phyloP scores from a whole-genome alignment of 306 rosid genomes.

The Abrus precatorius region DNA sequence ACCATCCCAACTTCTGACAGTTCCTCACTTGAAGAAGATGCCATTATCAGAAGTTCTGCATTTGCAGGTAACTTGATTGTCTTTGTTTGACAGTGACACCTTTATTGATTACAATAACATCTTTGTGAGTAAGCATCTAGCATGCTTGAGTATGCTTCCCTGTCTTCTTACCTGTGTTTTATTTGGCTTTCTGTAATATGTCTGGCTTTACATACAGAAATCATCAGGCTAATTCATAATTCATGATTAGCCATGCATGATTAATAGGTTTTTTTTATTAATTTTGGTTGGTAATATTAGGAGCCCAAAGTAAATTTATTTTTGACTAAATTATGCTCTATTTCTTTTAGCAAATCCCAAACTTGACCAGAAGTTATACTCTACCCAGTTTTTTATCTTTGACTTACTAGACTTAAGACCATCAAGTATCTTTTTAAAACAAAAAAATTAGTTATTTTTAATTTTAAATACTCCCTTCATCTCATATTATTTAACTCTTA shows the following conservation, averaged over 20 bases:
- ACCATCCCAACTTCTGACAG: conserved; percentile 91
- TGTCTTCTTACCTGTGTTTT: conserved; percentile 20
- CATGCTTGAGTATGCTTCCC: conserved; percentile 11
- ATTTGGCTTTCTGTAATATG: conserved; percentile 18
- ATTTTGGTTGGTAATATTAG: neutral
- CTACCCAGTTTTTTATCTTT: neutral
- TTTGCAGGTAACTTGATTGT: conserved; percentile 75
- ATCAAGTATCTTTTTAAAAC: neutral
- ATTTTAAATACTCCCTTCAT: neutral
- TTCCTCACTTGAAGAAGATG: conserved; percentile 86
- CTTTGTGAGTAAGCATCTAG: conserved; percentile 6
- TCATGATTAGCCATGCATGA: conserved; percentile 18
- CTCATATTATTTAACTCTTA: neutral
- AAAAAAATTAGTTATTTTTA: neutral
- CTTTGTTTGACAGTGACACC: conserved; percentile 37
- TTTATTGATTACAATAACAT: conserved; percentile 10
- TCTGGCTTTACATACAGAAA: neutral
- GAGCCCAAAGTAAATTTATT: neutral
- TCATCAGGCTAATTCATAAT: conserved; percentile 12
- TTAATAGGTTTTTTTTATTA: neutral
- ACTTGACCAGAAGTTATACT: neutral
- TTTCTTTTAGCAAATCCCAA: neutral
- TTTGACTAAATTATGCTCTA: neutral
- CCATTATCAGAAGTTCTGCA: conserved; percentile 87
- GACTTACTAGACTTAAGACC: neutral